Evolutionary conservation across 2,329 filamentous ascomycete genomes (phyloP), one percentile per base, ranked within the genome.

Genomic region (Pseudogymnoascus verrucosus): DNA sequence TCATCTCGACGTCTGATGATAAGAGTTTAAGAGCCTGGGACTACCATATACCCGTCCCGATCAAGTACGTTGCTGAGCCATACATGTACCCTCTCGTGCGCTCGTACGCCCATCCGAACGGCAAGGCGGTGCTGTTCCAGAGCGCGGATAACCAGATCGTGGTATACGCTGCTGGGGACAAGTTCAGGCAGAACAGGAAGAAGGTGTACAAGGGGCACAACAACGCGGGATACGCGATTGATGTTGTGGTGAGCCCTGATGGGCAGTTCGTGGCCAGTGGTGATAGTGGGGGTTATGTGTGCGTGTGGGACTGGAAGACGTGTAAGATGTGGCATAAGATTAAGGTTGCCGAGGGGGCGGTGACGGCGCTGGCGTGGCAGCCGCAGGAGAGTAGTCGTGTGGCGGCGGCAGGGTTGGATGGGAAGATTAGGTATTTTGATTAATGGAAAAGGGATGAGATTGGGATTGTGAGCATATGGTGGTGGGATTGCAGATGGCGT

Each of bases 251-350:
- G 73, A 91, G 87, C 71, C 91, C 93, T 0, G 95, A 98, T 74
- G 95, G 95, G 0, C 91, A 96, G 73, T 96, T 97, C 74, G 80
- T 99, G 63, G 89, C 87, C 19, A 90, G 85, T 16, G 95, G 95
- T 66, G 95, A 99, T 75, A 90, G 86, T 61, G 91, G 85, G 14
- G 95, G 96, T 37, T 97, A 85, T 71, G 86, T 96, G 59, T 96
- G 90, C 77, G 97, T 98, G 78, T 99, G 93, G 91, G 95, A 98
- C 77, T 99, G 93, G 91, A 99, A 99, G 84, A 97, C 92, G 40
- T 96, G 93, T 76, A 98, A 97, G 79, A 93, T 99, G 92, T 96
- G 91, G 77, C 91, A 96, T 78, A 98, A 98, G 82, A 86, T 99
- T 68, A 85, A 89, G 77, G 93, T 91, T 23, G 87, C 90, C 65